A percentile compares a stretch with the other conserved stretches of the same genome.
Evolutionary conservation across 2,329 filamentous ascomycete genomes (phyloP).

Genomic region (Mariannaea sp.): DNA sequence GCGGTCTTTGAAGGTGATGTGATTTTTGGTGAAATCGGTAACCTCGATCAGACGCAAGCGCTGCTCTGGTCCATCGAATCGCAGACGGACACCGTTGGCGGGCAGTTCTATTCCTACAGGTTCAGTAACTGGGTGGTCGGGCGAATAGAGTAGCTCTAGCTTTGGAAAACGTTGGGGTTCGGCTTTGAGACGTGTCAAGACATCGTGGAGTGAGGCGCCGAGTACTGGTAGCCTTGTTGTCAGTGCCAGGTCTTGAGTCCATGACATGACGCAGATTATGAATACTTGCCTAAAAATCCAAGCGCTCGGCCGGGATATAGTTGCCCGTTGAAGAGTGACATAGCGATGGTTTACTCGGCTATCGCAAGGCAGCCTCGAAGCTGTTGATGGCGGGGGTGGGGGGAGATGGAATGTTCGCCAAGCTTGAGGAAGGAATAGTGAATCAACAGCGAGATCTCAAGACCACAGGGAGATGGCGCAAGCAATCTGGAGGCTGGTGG

Average conservation of each 20-base stretch:
- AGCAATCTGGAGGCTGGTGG: neutral
- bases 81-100: conserved; percentile 83
- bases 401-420: conserved; percentile 24
- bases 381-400: conserved; percentile 31
- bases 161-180: conserved; percentile 82
- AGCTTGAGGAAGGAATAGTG: conserved; percentile 15
- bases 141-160: conserved; percentile 81
- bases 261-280: neutral
- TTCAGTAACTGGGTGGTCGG: conserved; percentile 72
- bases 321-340: conserved; percentile 62
- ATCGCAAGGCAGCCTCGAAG: conserved; percentile 19
- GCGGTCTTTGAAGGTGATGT: conserved; percentile 78
- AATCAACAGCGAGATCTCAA: conserved; percentile 1
- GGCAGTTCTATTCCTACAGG: conserved; percentile 79
- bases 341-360: conserved; percentile 28
- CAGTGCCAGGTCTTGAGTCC: neutral
- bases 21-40: conserved; percentile 83
- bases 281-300: conserved; percentile 60
- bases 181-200: conserved; percentile 84
- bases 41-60: conserved; percentile 89
- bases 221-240: conserved; percentile 61
- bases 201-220: conserved; percentile 88
- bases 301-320: conserved; percentile 69
- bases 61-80: conserved; percentile 93
- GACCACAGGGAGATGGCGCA: conserved; percentile 13